Percentiles rank a stretch among this genome's conserved stretches.
phyloP scores from a whole-genome alignment of 1,284 basidiomycete genomes.

The Mycosarcoma mackinlayi region DNA sequence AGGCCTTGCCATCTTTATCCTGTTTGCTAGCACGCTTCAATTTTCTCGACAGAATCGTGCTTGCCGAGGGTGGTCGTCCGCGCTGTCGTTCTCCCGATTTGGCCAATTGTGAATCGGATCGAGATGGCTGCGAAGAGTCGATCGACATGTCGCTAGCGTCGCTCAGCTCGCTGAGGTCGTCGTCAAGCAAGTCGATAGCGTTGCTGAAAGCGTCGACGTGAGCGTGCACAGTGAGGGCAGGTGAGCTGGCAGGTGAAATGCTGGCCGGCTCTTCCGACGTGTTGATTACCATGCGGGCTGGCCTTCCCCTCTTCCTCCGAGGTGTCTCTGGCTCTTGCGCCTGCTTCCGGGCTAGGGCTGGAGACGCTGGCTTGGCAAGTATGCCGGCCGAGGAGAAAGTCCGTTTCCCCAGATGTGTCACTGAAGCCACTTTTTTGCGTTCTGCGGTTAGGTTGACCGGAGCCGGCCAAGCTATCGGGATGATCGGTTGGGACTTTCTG shows the following conservation, averaged over 20 bases:
- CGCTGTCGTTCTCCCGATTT: conserved; percentile 7
- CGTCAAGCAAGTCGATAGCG: conserved; percentile 30
- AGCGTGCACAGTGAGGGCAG: neutral
- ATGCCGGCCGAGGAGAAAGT: conserved; percentile 6
- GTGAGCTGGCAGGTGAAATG: neutral
- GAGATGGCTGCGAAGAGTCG: conserved; percentile 18
- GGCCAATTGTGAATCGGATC: conserved; percentile 3
- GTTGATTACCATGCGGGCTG: neutral
- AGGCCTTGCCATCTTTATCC: conserved; percentile 38
- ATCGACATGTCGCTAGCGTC: conserved; percentile 26
- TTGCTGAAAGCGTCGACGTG: neutral
- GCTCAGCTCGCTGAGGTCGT: conserved; percentile 34
- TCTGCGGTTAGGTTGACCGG: conserved; percentile 1
- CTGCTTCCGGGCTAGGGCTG: neutral
- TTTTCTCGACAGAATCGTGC: conserved; percentile 13
- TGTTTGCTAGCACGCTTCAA: conserved; percentile 28
- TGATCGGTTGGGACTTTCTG: neutral
- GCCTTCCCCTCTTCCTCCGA: conserved; percentile 27
- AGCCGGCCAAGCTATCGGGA: neutral
- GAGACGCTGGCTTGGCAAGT: neutral
- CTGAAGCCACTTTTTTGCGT: neutral
- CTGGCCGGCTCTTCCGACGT: neutral
- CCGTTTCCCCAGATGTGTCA: conserved; percentile 17
- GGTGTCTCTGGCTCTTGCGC: neutral
- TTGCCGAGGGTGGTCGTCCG: conserved; percentile 9